Evolutionary conservation across 768 basidiomycete species (phyloP), one percentile per base, ranked within the genome.

Genomic region (Hericium coralloides): DNA sequence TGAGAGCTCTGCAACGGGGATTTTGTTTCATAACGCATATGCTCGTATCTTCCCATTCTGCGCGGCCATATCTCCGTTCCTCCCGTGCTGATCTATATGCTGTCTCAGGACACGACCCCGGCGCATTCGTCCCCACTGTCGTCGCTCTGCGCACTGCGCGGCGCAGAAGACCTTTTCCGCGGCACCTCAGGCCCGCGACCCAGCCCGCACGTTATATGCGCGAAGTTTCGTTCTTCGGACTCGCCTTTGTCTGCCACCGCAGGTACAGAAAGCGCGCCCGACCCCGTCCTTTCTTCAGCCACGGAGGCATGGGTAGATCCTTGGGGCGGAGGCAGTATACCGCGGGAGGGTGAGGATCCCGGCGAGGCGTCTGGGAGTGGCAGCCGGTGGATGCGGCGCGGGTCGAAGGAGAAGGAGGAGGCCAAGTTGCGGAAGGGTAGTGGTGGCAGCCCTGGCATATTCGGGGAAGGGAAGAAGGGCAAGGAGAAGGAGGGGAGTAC

Each of bases 151-250:
- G 55, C 57, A 8, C 49, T 63, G 26, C 59, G 60, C 22, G 57
- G 60, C 9, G 38, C 58, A 37, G 60, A 63, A 18, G 62, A 60
- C 10, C 43, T 60, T 15, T 50, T 41, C 10, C 55, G 50, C 17
- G 36, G 52, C 4, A 15, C 60, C 8, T 17, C 49, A 3, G 48
- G 56, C 12, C 26, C 55, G n/a, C 18, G n/a, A 10, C 54, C 52
- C 4, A 58, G 62, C 36, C 57, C 57, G 10, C 52, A 63, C 38
- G 50, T 61, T 50, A 47, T 63, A 25, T 63, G 60, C 31, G 60
- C 60, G 51, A 63, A 56, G 55, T 63, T 63, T 22, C 50, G 53
- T 15, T 26, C 23, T 9, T 49, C 50, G 6, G 25, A 5, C 15
- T n/a, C 14, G 36, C 12, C 51, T 18, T 31, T 8, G 5, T 31